Conservation (phyloP, 768 basidiomycete genomes). For the Termitomyces sp. region DNA sequence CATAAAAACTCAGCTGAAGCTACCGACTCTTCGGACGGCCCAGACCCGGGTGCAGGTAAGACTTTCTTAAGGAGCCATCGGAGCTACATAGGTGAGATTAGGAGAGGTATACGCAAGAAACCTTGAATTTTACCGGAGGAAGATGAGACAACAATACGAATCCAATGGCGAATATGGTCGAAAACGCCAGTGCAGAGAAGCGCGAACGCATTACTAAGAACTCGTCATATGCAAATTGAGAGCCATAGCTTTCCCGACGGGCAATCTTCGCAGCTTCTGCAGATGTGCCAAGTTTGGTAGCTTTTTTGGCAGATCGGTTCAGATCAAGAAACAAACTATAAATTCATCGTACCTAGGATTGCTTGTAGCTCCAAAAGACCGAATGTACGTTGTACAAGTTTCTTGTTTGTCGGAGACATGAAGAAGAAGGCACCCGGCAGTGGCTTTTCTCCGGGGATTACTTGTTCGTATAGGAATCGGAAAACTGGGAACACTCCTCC, state of each 20-base stretch:
- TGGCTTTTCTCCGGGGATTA: constrained; percentile 31
- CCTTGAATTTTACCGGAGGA: constrained; percentile 33
- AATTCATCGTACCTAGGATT: constrained; percentile 13
- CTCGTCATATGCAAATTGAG: constrained; percentile 75
- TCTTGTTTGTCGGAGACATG: constrained; percentile 38
- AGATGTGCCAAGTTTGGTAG: neutral
- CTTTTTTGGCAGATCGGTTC: neutral
- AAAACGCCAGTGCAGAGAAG: constrained; percentile 36
- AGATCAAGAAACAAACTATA: neutral
- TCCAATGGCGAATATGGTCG: constrained; percentile 32
- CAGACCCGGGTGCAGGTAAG: constrained; percentile 52
- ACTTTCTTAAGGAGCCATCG: constrained; percentile 54
- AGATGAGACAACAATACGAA: constrained; percentile 29
- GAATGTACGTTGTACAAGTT: constrained; percentile 44
- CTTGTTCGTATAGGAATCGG: constrained; percentile 33
- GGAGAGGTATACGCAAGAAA: neutral
- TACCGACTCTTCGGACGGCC: constrained; percentile 63
- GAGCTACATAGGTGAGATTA: constrained; percentile 30
- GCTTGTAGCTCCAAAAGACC: constrained; percentile 38
- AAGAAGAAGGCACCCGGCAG: constrained; percentile 34
- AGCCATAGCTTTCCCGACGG: constrained; percentile 51
- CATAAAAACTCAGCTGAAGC: neutral
- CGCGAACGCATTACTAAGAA: constrained; percentile 42
- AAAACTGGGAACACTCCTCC: constrained; percentile 18
- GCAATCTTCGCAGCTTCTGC: constrained; percentile 12